Base-by-base conservation (phyloP, 352 stramenopile species). In the Phytophthora litchii region DNA sequence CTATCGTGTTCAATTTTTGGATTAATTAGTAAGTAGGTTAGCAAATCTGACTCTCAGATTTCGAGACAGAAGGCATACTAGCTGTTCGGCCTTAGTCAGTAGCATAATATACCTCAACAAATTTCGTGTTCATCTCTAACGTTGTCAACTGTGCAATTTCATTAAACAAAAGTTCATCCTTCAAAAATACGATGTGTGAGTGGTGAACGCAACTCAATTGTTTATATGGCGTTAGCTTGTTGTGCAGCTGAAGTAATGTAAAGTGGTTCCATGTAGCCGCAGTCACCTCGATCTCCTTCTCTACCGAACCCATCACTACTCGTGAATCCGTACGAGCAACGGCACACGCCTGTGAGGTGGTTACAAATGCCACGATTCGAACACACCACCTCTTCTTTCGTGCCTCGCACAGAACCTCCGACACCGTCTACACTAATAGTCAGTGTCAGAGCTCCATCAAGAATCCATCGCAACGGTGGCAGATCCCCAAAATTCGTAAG, bases 201-300 rank as follows among this genome's bases (percentile, higher is more conserved):
- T 27, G 3, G 23, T 27, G 23, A 27, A 27, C 23, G 23, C 23
- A 27, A 27, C 23, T 5, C 23, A 27, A 27, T 40, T 54, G 14
- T 31, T 65, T 72, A 81, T 6, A 67, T 55, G 47, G 80, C 67
- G 42, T 89, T 90, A 9, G 78, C 83, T 10, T 84, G 62, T 49
- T 83, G 76, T 44, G 76, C 83, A 0, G 80, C 80, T 49, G 80
- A 89, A 21, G 86, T 88, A 40, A 92, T 48, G 47, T 90, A 92
- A 42, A 92, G 67, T 4, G 76, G 74, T 32, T 90, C 80, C 60
- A 75, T 76, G 70, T 89, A 96, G 3, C 94, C 94, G 63, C 95
- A 98, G 64, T 98, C 94, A 14, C 93, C 94, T 17, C 92, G 78
- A 20, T 73, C 78, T 16, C 93, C 92, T 61, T 86, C 80, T 19